phyloP scores from a whole-genome alignment of 306 rosid genomes.

The Vigna nakashimae region DNA sequence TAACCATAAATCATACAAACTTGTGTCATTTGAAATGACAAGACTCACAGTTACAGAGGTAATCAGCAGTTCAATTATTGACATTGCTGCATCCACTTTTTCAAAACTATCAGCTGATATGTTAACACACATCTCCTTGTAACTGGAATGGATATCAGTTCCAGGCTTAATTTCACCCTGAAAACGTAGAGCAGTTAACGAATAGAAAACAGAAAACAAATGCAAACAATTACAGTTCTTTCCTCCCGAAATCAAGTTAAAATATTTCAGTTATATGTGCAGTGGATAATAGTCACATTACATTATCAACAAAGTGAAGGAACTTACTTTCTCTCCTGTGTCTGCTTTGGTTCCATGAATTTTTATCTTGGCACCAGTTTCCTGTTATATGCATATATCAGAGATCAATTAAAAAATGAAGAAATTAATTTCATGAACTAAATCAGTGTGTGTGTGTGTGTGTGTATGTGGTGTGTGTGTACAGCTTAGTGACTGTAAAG shows the following conservation, averaged over 20 bases:
- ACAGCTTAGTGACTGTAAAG: conserved; percentile 27
- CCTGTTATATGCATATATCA: conserved; percentile 56
- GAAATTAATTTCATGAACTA: conserved; percentile 27
- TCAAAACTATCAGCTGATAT: conserved; percentile 90
- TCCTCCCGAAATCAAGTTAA: conserved; percentile 22
- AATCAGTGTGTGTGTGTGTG: neutral
- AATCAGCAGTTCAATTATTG: conserved; percentile 80
- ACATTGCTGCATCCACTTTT: conserved; percentile 88
- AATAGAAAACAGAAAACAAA: conserved; percentile 37
- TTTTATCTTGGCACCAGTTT: conserved; percentile 87
- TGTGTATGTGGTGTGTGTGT: neutral
- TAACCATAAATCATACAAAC: conserved; percentile 34
- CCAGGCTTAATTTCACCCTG: conserved; percentile 78
- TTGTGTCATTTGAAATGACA: conserved; percentile 36
- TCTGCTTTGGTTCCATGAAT: conserved; percentile 73
- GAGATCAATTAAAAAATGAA: conserved; percentile 22
- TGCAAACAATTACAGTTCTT: conserved; percentile 8
- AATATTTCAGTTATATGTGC: conserved; percentile 26
- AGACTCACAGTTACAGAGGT: conserved; percentile 86
- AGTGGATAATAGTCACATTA: conserved; percentile 26
- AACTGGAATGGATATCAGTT: conserved; percentile 57
- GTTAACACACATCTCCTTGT: conserved; percentile 71
- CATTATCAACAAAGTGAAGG: conserved; percentile 19
- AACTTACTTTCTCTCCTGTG: conserved; percentile 72
- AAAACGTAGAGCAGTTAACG: conserved; percentile 18